A percentile compares a stretch with the other conserved stretches of the same genome.
Conservation (phyloP, 1,284 basidiomycete genomes). For the Mycena citricolor region DNA sequence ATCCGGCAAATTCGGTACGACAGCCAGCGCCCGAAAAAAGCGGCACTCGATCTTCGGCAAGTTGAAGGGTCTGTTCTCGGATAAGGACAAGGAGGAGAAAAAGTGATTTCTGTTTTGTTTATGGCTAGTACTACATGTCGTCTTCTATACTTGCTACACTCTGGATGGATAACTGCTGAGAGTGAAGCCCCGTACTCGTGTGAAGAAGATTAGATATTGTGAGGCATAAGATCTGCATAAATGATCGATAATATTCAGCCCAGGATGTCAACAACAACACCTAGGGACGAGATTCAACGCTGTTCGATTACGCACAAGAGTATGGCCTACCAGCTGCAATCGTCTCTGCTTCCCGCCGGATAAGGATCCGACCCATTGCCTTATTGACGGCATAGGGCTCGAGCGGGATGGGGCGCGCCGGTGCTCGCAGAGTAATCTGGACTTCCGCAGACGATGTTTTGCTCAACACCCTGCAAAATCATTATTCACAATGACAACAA, state of each 20-base stretch:
- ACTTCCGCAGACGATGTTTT: constrained; percentile 86
- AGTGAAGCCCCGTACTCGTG: too few relatives aligned
- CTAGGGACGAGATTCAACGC: constrained; percentile 26
- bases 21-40: constrained; percentile 36
- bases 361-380: constrained; percentile 92
- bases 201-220: too few relatives aligned
- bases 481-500: not conserved
- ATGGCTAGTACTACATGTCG: not conserved
- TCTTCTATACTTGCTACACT: constrained; percentile 4
- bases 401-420: constrained; percentile 70
- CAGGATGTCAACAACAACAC: constrained; percentile 44
- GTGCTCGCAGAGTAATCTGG: constrained; percentile 71
- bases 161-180: not conserved
- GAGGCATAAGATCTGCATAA: constrained; percentile 5
- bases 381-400: constrained; percentile 91
- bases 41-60: constrained; percentile 46
- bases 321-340: constrained; percentile 76
- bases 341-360: constrained; percentile 90
- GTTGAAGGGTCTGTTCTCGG: constrained; percentile 44
- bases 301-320: not conserved
- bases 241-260: constrained; percentile 26
- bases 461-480: constrained; percentile 66
- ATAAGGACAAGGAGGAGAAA: constrained; percentile 37
- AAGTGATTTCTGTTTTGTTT: constrained; percentile 9
- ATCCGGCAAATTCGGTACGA: constrained; percentile 29